phyloP scores from a whole-genome alignment of 106 monocot genomes.

The Iris macrosiphon region DNA sequence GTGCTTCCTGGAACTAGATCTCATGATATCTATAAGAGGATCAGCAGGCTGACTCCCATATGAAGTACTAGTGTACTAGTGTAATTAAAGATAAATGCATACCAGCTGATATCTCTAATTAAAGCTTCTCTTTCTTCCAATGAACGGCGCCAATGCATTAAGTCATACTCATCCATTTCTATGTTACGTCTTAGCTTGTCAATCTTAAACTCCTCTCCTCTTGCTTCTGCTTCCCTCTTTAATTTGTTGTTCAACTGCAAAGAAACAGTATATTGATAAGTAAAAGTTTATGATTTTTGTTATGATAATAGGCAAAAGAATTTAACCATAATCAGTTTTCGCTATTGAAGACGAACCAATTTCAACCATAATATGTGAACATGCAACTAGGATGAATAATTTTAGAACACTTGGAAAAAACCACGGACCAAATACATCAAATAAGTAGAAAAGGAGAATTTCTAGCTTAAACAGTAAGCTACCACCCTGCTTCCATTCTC shows the following conservation, averaged over 20 bases:
- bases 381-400: not conserved
- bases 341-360: not conserved
- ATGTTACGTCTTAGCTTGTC: constrained; percentile 49
- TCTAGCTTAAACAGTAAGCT: no score
- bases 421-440: no score
- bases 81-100: no score
- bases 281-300: not conserved
- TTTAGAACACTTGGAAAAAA: no score
- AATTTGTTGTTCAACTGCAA: constrained; percentile 65
- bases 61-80: no score
- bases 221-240: constrained; percentile 69
- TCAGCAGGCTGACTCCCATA: no score
- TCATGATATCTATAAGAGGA: no score
- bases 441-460: no score
- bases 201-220: constrained; percentile 63
- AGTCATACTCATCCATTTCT: constrained; percentile 94
- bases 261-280: constrained; percentile 1
- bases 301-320: not conserved
- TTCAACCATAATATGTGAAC: not conserved
- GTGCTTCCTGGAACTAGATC: no score
- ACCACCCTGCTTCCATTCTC: no score
- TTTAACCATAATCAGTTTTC: not conserved
- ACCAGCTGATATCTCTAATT: constrained; percentile 93
- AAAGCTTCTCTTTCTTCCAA: constrained; percentile 93
- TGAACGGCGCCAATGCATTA: constrained; percentile 81